Evolutionary conservation across 805 yeast species (phyloP).

Genomic region (Myxozyma sirexii): DNA sequence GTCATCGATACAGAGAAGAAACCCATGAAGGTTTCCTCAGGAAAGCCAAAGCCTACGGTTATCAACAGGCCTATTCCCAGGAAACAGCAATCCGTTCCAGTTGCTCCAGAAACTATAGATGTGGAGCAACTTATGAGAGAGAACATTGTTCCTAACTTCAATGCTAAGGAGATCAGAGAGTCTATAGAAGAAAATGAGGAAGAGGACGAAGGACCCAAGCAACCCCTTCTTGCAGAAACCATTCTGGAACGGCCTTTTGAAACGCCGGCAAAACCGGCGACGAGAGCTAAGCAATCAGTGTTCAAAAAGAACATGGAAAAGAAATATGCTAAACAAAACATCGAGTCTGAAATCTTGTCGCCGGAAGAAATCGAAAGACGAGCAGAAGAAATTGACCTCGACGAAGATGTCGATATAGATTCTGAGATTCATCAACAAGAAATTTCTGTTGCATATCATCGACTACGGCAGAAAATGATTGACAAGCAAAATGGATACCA

Average conservation of each 20-base stretch:
- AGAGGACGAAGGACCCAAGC: conserved; percentile 4
- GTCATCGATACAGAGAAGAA: no score
- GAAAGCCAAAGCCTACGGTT: neutral
- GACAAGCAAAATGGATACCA: conserved; percentile 41
- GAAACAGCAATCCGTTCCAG: neutral
- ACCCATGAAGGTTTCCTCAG: no score
- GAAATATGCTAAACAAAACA: neutral
- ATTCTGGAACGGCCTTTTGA: conserved; percentile 27
- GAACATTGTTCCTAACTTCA: conserved; percentile 5
- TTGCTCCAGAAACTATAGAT: conserved; percentile 12
- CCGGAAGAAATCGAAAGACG: conserved; percentile 4
- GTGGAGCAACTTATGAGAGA: conserved; percentile 17
- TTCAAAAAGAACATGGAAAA: conserved; percentile 1
- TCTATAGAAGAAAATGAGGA: conserved; percentile 7
- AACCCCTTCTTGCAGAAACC: conserved; percentile 24
- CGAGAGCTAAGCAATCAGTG: conserved; percentile 4
- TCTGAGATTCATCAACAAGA: conserved; percentile 35
- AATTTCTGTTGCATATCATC: conserved; percentile 40
- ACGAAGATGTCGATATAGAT: conserved; percentile 32
- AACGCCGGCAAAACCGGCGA: neutral
- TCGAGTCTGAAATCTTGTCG: neutral
- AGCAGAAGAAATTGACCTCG: conserved; percentile 11
- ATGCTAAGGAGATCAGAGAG: neutral
- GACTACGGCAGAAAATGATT: conserved; percentile 41
- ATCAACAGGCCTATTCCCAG: neutral